These are phyloP conservation scores for Stephania japonica DNA, from an alignment of 164 flowering plant genomes.

Conservation along the genomic window DNA sequence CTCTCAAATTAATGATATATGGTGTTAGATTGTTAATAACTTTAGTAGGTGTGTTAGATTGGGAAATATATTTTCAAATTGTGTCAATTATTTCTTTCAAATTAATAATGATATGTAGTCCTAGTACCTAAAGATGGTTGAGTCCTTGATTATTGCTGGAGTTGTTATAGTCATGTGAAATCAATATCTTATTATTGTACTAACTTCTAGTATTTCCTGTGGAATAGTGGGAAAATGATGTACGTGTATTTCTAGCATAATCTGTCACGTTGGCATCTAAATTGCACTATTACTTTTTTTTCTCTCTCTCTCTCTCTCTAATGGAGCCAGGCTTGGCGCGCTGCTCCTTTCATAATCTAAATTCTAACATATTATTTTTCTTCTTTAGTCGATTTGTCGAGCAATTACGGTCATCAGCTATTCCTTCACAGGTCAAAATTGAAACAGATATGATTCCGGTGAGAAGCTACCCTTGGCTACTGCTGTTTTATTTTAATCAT, in stretches of 20 bases:
- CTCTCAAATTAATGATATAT: too few species aligned
- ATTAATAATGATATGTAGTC: too few species aligned
- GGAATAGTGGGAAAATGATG: not conserved
- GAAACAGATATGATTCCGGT: conserved; percentile 47
- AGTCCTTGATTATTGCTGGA: too few species aligned
- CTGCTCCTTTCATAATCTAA: not conserved
- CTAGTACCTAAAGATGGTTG: too few species aligned
- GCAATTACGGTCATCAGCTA: conserved; percentile 39
- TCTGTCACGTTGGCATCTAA: not conserved
- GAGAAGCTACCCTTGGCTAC: conserved; percentile 8
- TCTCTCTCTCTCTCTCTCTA: not conserved
- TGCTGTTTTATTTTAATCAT: not conserved
- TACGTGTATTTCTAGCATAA: not conserved
- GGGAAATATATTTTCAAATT: too few species aligned
- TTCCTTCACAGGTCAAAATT: conserved; percentile 35
- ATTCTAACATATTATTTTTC: conserved; percentile 4
- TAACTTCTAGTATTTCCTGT: not conserved
- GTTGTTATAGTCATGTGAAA: too few species aligned
- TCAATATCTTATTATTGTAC: too few species aligned
- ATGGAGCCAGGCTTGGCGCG: not conserved
- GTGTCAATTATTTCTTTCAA: too few species aligned
- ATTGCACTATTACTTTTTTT: not conserved
- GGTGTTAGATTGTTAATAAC: too few species aligned
- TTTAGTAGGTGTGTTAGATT: too few species aligned
- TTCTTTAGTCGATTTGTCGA: conserved; percentile 56